A percentile compares a stretch with the other conserved stretches of the same genome.
Evolutionary conservation across 2,329 filamentous ascomycete genomes (phyloP).

Genomic region (Fusarium nygamai): DNA sequence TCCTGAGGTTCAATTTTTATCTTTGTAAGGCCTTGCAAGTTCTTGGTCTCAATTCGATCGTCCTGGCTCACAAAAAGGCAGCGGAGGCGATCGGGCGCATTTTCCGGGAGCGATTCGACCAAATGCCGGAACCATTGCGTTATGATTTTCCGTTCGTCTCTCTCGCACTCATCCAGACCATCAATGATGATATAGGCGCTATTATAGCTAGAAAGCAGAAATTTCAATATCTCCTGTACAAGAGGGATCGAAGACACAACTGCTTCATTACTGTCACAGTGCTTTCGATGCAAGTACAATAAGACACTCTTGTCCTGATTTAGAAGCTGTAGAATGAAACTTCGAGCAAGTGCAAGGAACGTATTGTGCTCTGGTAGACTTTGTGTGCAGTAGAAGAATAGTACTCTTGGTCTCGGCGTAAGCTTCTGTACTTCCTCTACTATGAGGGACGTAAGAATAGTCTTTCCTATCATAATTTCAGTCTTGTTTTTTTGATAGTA

Average conservation of each 20-base stretch:
- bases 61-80: neutral
- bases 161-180: neutral
- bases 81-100: accelerated
- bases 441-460: accelerated
- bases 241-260: accelerated
- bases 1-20: accelerated
- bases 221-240: accelerated
- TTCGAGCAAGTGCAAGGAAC: accelerated
- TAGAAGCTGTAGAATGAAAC: accelerated
- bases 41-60: accelerated
- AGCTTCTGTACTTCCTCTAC: accelerated
- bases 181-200: neutral
- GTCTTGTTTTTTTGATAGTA: accelerated
- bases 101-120: accelerated
- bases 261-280: neutral
- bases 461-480: neutral
- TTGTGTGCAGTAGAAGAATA: accelerated
- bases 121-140: accelerated
- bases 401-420: accelerated
- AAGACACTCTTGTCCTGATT: neutral
- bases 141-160: neutral
- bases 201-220: neutral
- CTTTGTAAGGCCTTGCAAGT: accelerated
- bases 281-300: accelerated
- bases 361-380: accelerated